Percentiles rank a stretch among this genome's conserved stretches.
Evolutionary conservation across 140 eudicot species (phyloP).

Genomic region (Bidens hawaiensis): DNA sequence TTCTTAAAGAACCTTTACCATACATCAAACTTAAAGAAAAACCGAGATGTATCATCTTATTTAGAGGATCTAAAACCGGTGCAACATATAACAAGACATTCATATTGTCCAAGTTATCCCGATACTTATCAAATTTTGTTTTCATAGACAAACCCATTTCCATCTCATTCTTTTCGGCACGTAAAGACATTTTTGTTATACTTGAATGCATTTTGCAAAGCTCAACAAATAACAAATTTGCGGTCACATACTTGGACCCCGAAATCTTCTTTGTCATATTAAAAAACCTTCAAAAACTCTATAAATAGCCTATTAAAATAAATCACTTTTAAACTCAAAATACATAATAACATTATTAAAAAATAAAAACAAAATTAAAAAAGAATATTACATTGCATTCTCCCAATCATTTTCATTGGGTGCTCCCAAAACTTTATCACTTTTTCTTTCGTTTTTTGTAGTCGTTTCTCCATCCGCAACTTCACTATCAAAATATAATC

Average conservation of each 20-base stretch:
- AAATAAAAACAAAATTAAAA: too few species aligned
- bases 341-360: too few species aligned
- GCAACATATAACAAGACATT: not conserved
- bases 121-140: too few species aligned
- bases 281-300: not conserved
- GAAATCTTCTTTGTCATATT: not conserved
- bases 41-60: not conserved
- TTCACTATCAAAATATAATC: not conserved
- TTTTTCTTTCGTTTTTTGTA: not conserved
- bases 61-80: not conserved
- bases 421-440: not conserved
- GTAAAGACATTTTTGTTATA: not conserved
- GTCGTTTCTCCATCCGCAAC: not conserved
- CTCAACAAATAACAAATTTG: not conserved
- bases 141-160: constrained; percentile 2
- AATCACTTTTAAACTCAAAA: too few species aligned
- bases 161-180: not conserved
- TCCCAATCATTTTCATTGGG: not conserved
- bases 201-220: not conserved
- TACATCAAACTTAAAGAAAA: not conserved
- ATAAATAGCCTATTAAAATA: not conserved
- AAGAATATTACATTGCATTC: not conserved
- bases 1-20: not conserved
- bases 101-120: not conserved
- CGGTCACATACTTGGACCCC: not conserved